These are phyloP conservation scores for Deinandra increscens DNA, from an alignment of 129 eudicot species.

Conservation along the genomic window DNA sequence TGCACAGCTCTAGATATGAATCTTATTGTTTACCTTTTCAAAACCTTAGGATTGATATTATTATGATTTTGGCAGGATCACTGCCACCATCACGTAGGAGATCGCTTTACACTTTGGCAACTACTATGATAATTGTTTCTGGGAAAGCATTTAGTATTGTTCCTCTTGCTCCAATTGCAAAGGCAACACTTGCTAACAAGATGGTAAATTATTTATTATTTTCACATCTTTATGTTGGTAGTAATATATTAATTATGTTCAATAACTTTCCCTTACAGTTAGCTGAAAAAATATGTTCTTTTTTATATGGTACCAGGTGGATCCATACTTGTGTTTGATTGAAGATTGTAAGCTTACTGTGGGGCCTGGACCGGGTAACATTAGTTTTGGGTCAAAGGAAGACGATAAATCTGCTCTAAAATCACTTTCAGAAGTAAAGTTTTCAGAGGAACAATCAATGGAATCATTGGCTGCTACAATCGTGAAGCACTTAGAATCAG, in stretches of 20 bases:
- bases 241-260: neutral
- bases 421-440: constrained; percentile 53
- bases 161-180: constrained; percentile 62
- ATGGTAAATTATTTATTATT: constrained; percentile 42
- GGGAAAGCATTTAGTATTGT: constrained; percentile 75
- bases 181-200: constrained; percentile 54
- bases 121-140: constrained; percentile 75
- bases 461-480: constrained; percentile 63
- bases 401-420: constrained; percentile 70
- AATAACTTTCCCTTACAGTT: neutral
- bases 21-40: neutral
- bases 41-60: neutral
- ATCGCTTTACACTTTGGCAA: constrained; percentile 78
- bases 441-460: constrained; percentile 58
- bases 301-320: constrained; percentile 49
- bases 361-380: constrained; percentile 40
- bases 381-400: constrained; percentile 71
- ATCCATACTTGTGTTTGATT: constrained; percentile 69
- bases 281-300: constrained; percentile 5
- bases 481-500: constrained; percentile 54
- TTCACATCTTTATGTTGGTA: neutral
- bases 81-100: constrained; percentile 85
- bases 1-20: constrained; percentile 11
- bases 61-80: constrained; percentile 44
- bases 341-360: constrained; percentile 69